Evolutionary conservation across 306 rosid genomes (phyloP), one percentile per base, ranked within the genome.

Genomic region (Cyclanthera cordifolia): DNA sequence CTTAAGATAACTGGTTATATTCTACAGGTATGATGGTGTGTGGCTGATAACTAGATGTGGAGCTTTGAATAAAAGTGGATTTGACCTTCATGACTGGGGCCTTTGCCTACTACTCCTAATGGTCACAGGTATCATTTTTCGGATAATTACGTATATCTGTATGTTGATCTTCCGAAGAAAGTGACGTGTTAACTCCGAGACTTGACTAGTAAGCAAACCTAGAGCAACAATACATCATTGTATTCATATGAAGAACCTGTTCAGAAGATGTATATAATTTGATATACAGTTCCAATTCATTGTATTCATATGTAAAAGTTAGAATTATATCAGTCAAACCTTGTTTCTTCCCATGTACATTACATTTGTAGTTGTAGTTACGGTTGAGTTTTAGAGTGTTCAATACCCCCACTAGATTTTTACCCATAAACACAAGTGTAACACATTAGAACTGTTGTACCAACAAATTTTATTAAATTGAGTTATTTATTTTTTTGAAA

Each of bases 41-140:
- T 89, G 98, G 98, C 95, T 87, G 65, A 83, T 93, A 79, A 86
- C 88, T 58, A 85, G 96, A 0, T 89, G 96, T 16, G 98, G 93
- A 37, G 67, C 79, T 17, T 86, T 93, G 43, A 27, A 73, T 53
- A 72, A 68, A 77, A 78, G 77, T 17, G 91, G 94, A 27, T 93
- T 87, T 71, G 74, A 81, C 75, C 79, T 93, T 79, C 91, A 88
- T 74, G 82, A 90, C 73, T 87, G 96, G 99, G 76, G 70, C 66
- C 83, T 83, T 23, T 87, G 96, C 59, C 57, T 90, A 72, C 52
- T 72, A 39, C 75, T 89, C 67, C 87, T 93, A 73, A 15, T 86
- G 54, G 69, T 79, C 61, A 74, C 79, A n/a, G 99, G 99, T 27
- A 23, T 86, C 6, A 20, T 86, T 71, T 71, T 84, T 54, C 86